Conservation (phyloP, 306 rosid species). For the Corylus avellana region DNA sequence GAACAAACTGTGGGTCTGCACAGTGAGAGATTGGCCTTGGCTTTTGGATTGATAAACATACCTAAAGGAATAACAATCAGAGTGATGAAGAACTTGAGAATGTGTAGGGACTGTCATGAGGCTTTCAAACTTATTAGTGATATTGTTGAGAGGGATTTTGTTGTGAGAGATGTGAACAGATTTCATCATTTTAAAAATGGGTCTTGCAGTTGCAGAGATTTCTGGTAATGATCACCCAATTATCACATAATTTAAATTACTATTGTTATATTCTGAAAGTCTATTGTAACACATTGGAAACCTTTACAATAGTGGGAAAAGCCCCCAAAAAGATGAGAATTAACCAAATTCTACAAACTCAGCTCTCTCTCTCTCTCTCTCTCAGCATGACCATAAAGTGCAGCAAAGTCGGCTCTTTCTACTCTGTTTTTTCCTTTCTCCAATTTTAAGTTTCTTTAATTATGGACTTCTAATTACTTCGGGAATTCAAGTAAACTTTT, state of each 20-base stretch:
- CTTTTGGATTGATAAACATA: conserved; percentile 66
- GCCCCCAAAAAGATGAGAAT: neutral
- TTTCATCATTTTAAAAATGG: conserved; percentile 82
- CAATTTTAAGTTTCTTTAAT: neutral
- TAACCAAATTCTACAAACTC: neutral
- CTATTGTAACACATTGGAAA: neutral
- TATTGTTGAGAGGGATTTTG: conserved; percentile 64
- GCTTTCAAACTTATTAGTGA: conserved; percentile 78
- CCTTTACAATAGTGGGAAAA: neutral
- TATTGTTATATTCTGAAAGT: neutral
- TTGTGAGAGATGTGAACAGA: conserved; percentile 82
- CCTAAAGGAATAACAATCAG: conserved; percentile 66
- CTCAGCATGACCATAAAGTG: neutral
- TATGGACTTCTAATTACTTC: neutral
- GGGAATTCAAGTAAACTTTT: neutral
- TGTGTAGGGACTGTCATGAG: conserved; percentile 77
- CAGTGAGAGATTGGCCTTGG: conserved; percentile 83
- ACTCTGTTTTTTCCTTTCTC: neutral
- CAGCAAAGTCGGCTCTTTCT: neutral
- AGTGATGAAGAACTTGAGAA: conserved; percentile 86
- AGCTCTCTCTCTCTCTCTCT: neutral
- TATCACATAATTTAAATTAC: neutral
- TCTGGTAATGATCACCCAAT: conserved; percentile 47
- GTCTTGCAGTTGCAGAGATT: conserved; percentile 60
- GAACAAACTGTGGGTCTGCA: conserved; percentile 69